Evolutionary conservation across 768 basidiomycete genomes (phyloP).

Genomic region (Tricholoma hemisulphureum): DNA sequence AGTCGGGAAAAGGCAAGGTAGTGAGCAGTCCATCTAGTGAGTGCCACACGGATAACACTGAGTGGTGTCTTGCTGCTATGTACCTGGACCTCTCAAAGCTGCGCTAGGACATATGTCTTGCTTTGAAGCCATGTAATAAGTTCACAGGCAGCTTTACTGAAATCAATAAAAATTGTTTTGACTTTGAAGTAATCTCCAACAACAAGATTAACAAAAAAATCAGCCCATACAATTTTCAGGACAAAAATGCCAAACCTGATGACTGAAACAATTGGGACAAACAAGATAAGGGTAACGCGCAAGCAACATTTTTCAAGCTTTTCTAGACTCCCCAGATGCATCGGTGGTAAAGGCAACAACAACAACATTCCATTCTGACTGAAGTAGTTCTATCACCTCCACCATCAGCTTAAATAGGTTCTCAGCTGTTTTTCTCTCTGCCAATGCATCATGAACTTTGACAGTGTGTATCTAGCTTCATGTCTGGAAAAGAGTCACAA

Average conservation of each 20-base stretch:
- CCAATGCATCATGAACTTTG: slow-evolving; percentile 30
- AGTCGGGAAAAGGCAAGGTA: slow-evolving; percentile 32
- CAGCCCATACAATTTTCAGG: neutral
- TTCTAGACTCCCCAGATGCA: slow-evolving; percentile 33
- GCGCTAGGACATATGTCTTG: slow-evolving; percentile 31
- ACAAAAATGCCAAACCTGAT: slow-evolving; percentile 26
- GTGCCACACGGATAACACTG: slow-evolving; percentile 28
- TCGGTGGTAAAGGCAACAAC: slow-evolving; percentile 20
- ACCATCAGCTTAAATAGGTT: slow-evolving; percentile 23
- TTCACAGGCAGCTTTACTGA: too few species aligned
- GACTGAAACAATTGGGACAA: slow-evolving; percentile 34
- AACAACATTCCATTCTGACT: slow-evolving; percentile 8
- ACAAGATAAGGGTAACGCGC: slow-evolving; percentile 24
- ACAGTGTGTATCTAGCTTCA: slow-evolving; percentile 25
- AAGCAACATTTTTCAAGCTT: slow-evolving; percentile 20
- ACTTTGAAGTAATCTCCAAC: slow-evolving; percentile 37
- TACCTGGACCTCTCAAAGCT: slow-evolving; percentile 15
- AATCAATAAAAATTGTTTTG: slow-evolving; percentile 10
- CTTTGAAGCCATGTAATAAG: slow-evolving; percentile 13
- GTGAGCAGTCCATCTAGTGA: slow-evolving; percentile 38
- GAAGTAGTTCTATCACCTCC: slow-evolving; percentile 15
- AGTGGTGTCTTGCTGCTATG: neutral
- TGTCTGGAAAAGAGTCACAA: slow-evolving; percentile 4
- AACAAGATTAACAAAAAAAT: slow-evolving; percentile 37
- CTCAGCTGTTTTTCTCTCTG: slow-evolving; percentile 31